Evolutionary conservation across 2,329 filamentous ascomycete genomes (phyloP).

Genomic region (Diaporthe nobilis): DNA sequence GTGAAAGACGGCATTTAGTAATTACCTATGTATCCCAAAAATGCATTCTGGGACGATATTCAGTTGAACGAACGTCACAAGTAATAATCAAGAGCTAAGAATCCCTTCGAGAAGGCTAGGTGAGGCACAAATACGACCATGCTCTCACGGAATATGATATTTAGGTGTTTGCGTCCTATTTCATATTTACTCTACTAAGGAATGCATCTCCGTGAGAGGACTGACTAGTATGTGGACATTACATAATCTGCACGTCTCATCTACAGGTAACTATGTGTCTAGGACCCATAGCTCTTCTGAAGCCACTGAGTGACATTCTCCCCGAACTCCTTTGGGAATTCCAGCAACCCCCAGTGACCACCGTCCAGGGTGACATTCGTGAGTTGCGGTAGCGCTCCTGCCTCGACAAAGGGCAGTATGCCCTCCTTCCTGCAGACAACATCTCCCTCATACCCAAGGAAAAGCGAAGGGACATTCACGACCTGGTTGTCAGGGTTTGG

Average conservation of each 20-base stretch:
- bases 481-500: constrained; percentile 40
- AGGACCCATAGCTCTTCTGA: constrained; percentile 26
- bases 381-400: constrained; percentile 47
- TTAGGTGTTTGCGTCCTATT: not conserved
- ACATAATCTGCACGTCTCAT: not conserved
- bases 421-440: constrained; percentile 46
- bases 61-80: no score
- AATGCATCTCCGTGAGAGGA: no score
- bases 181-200: not conserved
- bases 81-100: no score
- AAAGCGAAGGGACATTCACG: constrained; percentile 48
- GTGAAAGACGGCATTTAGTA: no score
- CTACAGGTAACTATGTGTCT: not conserved
- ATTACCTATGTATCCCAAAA: no score
- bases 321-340: constrained; percentile 48
- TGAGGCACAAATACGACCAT: no score
- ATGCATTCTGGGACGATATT: no score
- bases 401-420: constrained; percentile 43
- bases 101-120: no score
- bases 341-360: constrained; percentile 51
- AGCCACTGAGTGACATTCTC: constrained; percentile 33
- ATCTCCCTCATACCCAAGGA: constrained; percentile 48
- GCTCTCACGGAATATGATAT: not conserved
- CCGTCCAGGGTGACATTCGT: constrained; percentile 46
- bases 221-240: not conserved